Percentiles rank a stretch among this genome's conserved stretches.
Evolutionary conservation across 495 filamentous ascomycete genomes (phyloP).

Genomic region (Neurospora discreta): DNA sequence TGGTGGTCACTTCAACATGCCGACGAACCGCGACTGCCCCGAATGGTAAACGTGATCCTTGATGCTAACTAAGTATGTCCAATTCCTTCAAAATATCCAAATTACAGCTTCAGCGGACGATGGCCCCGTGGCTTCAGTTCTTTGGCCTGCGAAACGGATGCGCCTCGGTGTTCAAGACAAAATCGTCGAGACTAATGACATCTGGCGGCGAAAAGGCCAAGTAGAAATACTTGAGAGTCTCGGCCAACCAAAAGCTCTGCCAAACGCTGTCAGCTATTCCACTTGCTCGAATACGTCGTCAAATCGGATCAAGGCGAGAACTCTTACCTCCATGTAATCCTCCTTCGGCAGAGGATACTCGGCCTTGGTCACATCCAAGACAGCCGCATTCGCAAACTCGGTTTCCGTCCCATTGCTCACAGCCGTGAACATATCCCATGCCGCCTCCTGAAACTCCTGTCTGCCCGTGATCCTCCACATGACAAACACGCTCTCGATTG

Average conservation of each 20-base stretch:
- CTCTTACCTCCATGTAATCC: slow-evolving; percentile 37
- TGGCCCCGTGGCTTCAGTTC: background rate
- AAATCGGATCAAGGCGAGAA: no score
- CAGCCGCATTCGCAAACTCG: slow-evolving; percentile 47
- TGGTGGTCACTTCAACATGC: background rate
- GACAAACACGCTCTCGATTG: slow-evolving; percentile 60
- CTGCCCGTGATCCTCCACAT: slow-evolving; percentile 65
- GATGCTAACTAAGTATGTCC: background rate
- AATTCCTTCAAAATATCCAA: background rate
- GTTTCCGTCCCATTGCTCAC: slow-evolving; percentile 52
- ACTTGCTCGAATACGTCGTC: no score
- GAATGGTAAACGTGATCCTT: background rate
- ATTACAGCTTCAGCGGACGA: background rate
- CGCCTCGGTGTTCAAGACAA: slow-evolving; percentile 51
- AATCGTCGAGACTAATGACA: slow-evolving; percentile 62
- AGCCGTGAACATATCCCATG: slow-evolving; percentile 64
- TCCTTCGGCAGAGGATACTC: slow-evolving; percentile 17
- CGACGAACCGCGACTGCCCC: background rate
- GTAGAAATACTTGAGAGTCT: slow-evolving; percentile 65
- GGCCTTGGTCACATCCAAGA: slow-evolving; percentile 43
- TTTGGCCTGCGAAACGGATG: slow-evolving; percentile 36
- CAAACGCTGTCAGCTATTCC: slow-evolving; percentile 38
- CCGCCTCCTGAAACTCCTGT: slow-evolving; percentile 46
- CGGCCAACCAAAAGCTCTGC: slow-evolving; percentile 46
- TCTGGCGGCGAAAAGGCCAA: slow-evolving; percentile 58